Percentiles rank a stretch among this genome's conserved stretches.
Evolutionary conservation across 164 flowering plant species (phyloP).

Genomic region (Berberis vulgaris): DNA sequence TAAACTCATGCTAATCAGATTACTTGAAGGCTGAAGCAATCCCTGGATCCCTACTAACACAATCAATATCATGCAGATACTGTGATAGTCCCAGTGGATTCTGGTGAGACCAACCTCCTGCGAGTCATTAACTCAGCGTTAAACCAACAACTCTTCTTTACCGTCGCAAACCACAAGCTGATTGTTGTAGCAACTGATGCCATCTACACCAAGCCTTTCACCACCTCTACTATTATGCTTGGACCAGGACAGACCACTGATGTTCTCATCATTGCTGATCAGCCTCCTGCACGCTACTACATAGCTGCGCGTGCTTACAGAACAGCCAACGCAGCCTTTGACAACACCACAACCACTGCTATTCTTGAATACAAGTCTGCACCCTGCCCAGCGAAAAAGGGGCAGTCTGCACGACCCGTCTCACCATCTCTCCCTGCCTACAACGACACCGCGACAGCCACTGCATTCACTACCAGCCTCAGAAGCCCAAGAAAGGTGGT

Average conservation of each 20-base stretch:
- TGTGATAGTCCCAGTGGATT: constrained; percentile 37
- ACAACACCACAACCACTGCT: too few relatives aligned
- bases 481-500: too few relatives aligned
- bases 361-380: too few relatives aligned
- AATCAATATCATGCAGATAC: constrained; percentile 35
- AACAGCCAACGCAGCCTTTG: too few relatives aligned
- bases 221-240: constrained; percentile 54
- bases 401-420: too few relatives aligned
- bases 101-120: constrained; percentile 66
- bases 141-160: constrained; percentile 60
- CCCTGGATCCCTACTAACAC: not conserved
- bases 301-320: too few relatives aligned
- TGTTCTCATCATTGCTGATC: constrained; percentile 66
- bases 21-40: not conserved
- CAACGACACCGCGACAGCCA: too few relatives aligned
- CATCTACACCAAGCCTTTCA: constrained; percentile 57
- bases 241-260: constrained; percentile 84
- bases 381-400: too few relatives aligned
- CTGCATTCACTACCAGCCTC: too few relatives aligned
- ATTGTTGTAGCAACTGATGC: constrained; percentile 77
- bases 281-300: constrained; percentile 29
- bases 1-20: too few relatives aligned
- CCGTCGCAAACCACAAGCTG: constrained; percentile 58
- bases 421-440: too few relatives aligned
- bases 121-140: constrained; percentile 58